Evolutionary conservation across 2,329 filamentous ascomycete species (phyloP).

Genomic region (Zymoseptoria passerinii): DNA sequence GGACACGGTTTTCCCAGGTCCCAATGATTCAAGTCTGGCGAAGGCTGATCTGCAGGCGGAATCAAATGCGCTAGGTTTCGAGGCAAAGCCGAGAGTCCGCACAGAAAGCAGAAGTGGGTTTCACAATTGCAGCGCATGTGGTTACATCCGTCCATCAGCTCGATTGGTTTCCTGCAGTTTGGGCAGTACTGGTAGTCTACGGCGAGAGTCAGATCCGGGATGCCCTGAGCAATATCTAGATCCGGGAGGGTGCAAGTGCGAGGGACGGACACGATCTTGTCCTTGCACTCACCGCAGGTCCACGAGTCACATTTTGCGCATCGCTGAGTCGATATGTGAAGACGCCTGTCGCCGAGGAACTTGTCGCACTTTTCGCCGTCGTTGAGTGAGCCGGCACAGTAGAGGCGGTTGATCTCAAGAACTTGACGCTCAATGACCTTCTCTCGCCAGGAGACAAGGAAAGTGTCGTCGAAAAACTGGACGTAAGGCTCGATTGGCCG

Average conservation of each 20-base stretch:
- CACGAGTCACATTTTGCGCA: neutral
- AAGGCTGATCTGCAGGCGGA: neutral
- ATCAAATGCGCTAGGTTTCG: neutral
- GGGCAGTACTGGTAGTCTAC: slow-evolving; percentile 16
- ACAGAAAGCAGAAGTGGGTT: slow-evolving; percentile 3
- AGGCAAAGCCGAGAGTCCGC: neutral
- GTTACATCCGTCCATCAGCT: slow-evolving; percentile 4
- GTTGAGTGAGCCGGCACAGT: neutral
- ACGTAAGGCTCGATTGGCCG: neutral
- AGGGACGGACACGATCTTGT: neutral
- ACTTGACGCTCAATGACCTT: neutral
- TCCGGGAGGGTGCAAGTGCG: neutral
- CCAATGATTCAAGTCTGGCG: neutral
- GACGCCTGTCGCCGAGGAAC: slow-evolving; percentile 1
- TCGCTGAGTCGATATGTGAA: neutral
- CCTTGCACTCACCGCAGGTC: neutral
- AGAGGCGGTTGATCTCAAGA: neutral
- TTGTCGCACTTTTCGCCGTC: neutral
- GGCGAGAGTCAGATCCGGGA: neutral
- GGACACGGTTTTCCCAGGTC: neutral
- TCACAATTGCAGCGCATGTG: slow-evolving; percentile 4
- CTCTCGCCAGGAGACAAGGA: neutral
- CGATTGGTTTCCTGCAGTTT: neutral
- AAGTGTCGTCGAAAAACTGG: neutral
- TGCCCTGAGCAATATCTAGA: neutral